Evolutionary conservation across 495 filamentous ascomycete genomes (phyloP).

Genomic region (Penicillium bialowiezense): DNA sequence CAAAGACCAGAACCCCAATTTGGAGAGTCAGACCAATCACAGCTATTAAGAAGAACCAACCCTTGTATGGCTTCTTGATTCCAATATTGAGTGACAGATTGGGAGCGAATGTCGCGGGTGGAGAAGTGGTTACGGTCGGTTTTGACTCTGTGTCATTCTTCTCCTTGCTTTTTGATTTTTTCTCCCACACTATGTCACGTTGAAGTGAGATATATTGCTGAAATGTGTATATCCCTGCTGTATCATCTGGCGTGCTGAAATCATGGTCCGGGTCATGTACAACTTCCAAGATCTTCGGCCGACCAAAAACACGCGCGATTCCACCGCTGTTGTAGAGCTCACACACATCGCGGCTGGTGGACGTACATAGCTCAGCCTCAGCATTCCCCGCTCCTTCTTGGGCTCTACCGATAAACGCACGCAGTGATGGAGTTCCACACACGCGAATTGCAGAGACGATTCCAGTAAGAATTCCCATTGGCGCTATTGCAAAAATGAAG

Average conservation of each 20-base stretch:
- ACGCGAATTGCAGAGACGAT: neutral
- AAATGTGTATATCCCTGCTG: conserved; percentile 2
- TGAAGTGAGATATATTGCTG: neutral
- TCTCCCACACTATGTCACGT: neutral
- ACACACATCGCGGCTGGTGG: neutral
- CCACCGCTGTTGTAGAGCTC: neutral
- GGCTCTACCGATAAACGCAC: neutral
- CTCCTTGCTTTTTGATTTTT: too few species aligned
- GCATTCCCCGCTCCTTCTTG: neutral
- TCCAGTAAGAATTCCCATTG: neutral
- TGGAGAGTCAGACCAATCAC: neutral
- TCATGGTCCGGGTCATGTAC: neutral
- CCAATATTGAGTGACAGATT: conserved; percentile 1
- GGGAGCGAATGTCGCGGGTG: neutral
- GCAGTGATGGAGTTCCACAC: neutral
- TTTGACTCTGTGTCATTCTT: too few species aligned
- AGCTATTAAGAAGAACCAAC: neutral
- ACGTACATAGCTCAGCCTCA: neutral
- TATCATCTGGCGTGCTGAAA: neutral
- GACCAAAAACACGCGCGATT: neutral
- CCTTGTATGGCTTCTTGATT: neutral
- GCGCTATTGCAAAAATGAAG: neutral
- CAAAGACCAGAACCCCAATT: neutral
- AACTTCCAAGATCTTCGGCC: neutral
- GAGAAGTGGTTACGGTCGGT: too few species aligned